Conservation (phyloP, 2,329 filamentous ascomycete genomes). For the Phaeosphaeriaceae sp. region DNA sequence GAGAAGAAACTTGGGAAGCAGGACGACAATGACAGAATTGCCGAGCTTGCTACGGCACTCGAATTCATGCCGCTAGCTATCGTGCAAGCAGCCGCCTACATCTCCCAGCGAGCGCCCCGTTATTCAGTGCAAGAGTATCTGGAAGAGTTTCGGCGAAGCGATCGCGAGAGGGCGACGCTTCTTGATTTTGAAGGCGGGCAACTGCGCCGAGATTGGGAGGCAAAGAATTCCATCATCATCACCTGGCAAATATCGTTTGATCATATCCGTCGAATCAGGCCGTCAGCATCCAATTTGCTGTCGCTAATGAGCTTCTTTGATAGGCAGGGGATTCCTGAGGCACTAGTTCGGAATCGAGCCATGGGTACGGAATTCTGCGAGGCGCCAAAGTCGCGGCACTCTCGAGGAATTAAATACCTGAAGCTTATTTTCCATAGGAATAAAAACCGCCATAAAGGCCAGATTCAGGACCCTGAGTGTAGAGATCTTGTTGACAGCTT, state of each 20-base stretch:
- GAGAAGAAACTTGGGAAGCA: conserved; percentile 25
- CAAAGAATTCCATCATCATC: conserved; percentile 43
- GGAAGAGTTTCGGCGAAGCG: conserved; percentile 36
- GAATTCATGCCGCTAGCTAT: too few relatives aligned
- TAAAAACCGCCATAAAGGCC: too few relatives aligned
- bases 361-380: too few relatives aligned
- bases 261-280: conserved; percentile 39
- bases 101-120: conserved; percentile 16
- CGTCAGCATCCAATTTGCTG: conserved; percentile 50
- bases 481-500: conserved; percentile 20
- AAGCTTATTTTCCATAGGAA: too few relatives aligned
- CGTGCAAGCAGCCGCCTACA: too few relatives aligned
- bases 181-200: neutral
- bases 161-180: conserved; percentile 23
- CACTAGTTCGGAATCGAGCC: neutral
- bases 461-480: too few relatives aligned
- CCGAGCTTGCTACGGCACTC: conserved; percentile 26
- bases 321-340: conserved; percentile 47
- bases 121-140: neutral
- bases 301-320: conserved; percentile 58
- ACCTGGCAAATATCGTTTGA: conserved; percentile 44
- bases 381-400: too few relatives aligned
- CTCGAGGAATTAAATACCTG: too few relatives aligned
- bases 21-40: neutral
- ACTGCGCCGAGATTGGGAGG: conserved; percentile 7